Base-by-base conservation (phyloP, 345 rosid species). In the Geranium brycei region DNA sequence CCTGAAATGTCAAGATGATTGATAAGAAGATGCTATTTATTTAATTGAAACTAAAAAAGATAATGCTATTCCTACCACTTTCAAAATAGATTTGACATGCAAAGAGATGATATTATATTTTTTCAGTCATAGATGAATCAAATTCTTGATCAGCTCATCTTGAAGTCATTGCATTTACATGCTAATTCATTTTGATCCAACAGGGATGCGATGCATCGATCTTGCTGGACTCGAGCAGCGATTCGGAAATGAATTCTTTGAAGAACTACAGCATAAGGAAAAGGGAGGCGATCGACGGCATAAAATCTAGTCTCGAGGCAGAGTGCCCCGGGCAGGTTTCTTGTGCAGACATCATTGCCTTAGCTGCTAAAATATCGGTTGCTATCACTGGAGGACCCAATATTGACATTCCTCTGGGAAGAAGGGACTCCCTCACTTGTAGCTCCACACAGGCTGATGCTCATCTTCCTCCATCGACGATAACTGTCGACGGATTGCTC, bases 171-270 rank as follows among this genome's bases (percentile, higher is more conserved):
- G 17, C 57, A 17, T 16, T 13, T 3, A 47, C 7, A 15, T 8
- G 17, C 8, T 32, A 31, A 6, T n/a, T 13, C 10, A 63, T 40
- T 12, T 17, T 58, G 19, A 61, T 19, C 16, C 66, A 31, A n/a
- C 62, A 75, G 79, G 82, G 77, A 40, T 78, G 82, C 51, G 82
- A 78, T 58, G 79, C 75, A 31, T 78, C 82, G 1, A 62, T 78
- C 62, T 69, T 78, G 58, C 70, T 75, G 4, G 38, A 75, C 16
- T 58, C 59, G 28, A 30, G 15, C 15, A 11, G 4, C 12, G 41
- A 61, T 2, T 61, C 66, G 0, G 79, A 78, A 67, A 62, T 72
- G 56, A 68, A 17, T 38, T 67, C 82, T 0, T 60, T 40, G 1
- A 63, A 55, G 66, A 72, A 78, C 66, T 72, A 67, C 8, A 75